These are phyloP conservation scores for Sugiyamaella xylanicola DNA, from an alignment of 1,139 yeast species.

Conservation along the genomic window DNA sequence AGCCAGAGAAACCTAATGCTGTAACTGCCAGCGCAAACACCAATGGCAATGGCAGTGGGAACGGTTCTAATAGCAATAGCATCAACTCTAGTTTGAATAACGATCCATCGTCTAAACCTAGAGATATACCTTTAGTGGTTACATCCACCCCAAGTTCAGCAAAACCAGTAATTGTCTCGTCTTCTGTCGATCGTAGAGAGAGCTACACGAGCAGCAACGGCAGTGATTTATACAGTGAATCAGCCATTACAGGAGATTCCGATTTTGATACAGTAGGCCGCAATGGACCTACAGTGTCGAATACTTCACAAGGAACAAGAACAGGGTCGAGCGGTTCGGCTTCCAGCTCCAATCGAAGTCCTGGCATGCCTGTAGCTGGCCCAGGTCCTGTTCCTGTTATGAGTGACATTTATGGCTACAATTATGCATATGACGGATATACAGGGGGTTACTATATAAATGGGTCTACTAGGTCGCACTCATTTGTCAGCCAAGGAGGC, in stretches of 20 bases:
- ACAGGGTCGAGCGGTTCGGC: neutral
- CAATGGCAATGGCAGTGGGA: too few relatives aligned
- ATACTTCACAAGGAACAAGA: neutral
- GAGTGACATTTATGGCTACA: conserved; percentile 13
- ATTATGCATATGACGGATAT: conserved; percentile 15
- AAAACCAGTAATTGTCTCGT: conserved; percentile 14
- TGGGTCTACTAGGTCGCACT: conserved; percentile 7
- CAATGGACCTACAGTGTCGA: neutral
- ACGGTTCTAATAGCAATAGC: too few relatives aligned
- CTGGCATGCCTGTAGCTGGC: neutral
- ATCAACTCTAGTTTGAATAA: neutral
- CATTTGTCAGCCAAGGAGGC: neutral
- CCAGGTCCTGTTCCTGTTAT: neutral
- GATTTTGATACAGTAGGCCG: neutral
- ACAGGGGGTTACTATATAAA: conserved; percentile 11
- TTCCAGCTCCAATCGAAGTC: neutral
- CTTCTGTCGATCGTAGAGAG: conserved; percentile 14
- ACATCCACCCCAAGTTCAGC: conserved; percentile 7
- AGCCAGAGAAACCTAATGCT: neutral
- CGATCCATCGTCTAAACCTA: neutral
- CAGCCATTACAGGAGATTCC: neutral
- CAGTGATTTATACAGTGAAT: neutral
- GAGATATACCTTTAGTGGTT: conserved; percentile 8
- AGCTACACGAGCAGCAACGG: neutral
- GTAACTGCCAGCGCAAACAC: too few relatives aligned